phyloP scores from a whole-genome alignment of 1,284 basidiomycete species.

The Xanthoconium separans region DNA sequence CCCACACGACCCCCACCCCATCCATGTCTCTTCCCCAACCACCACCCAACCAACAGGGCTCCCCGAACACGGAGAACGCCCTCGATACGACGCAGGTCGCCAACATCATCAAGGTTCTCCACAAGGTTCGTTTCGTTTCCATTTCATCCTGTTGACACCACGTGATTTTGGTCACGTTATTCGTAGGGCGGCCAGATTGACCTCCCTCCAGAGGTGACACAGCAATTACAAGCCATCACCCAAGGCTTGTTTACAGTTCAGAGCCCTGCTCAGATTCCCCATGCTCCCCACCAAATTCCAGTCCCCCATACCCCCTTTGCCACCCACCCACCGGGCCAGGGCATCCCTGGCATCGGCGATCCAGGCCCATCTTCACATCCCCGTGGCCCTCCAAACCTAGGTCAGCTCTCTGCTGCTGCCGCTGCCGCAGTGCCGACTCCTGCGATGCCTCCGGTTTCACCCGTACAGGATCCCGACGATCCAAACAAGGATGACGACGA shows the following conservation, averaged over 20 bases:
- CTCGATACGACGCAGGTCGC: constrained; percentile 30
- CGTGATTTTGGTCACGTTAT: constrained; percentile 33
- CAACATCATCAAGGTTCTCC: constrained; percentile 29
- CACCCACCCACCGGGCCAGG: constrained; percentile 16
- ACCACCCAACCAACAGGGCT: constrained; percentile 14
- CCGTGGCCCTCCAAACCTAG: constrained; percentile 64
- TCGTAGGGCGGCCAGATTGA: constrained; percentile 29
- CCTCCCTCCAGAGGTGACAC: constrained; percentile 29
- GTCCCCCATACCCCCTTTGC: constrained; percentile 18
- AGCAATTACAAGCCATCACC: constrained; percentile 30
- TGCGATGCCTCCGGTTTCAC: constrained; percentile 32
- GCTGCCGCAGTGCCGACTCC: constrained; percentile 40
- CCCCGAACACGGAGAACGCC: constrained; percentile 9
- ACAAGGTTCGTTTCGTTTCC: constrained; percentile 25
- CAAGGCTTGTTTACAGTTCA: constrained; percentile 32
- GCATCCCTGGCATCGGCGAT: constrained; percentile 44
- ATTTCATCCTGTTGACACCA: constrained; percentile 8
- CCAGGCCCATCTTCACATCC: constrained; percentile 75
- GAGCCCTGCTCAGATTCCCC: constrained; percentile 19
- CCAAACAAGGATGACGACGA: constrained; percentile 34
- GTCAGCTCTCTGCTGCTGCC: constrained; percentile 54
- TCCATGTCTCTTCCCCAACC: constrained; percentile 21
- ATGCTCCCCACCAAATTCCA: constrained; percentile 21
- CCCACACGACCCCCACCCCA: constrained; percentile 20
- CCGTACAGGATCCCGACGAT: constrained; percentile 36